Conservation (phyloP, 306 rosid species). For the Medicago ruthenica region DNA sequence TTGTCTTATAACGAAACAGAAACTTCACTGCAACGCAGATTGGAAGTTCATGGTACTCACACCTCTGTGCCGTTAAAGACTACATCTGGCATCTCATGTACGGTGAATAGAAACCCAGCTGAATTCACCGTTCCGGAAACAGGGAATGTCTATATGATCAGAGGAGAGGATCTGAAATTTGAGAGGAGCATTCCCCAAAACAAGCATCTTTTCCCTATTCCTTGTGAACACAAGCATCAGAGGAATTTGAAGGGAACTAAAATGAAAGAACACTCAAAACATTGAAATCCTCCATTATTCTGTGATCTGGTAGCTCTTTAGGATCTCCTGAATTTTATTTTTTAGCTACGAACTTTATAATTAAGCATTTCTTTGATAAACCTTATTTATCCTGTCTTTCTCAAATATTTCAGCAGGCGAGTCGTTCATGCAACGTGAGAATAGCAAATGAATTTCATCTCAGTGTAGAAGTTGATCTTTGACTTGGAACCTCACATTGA, state of each 20-base stretch:
- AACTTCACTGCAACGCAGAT: slow-evolving; percentile 45
- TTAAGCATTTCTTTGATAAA: slow-evolving; percentile 10
- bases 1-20: slow-evolving; percentile 46
- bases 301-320: slow-evolving; percentile 50
- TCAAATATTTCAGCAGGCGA: slow-evolving; percentile 49
- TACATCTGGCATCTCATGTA: slow-evolving; percentile 54
- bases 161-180: slow-evolving; percentile 78
- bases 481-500: slow-evolving; percentile 38
- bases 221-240: slow-evolving; percentile 58
- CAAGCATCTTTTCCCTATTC: slow-evolving; percentile 45
- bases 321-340: slow-evolving; percentile 40
- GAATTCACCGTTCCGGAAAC: slow-evolving; percentile 73
- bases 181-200: slow-evolving; percentile 51
- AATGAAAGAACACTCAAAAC: slow-evolving; percentile 49
- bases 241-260: slow-evolving; percentile 58
- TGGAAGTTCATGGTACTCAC: slow-evolving; percentile 48
- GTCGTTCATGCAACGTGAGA: slow-evolving; percentile 30
- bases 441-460: slow-evolving; percentile 25
- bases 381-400: slow-evolving; percentile 14
- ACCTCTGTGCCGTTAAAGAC: slow-evolving; percentile 51
- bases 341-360: slow-evolving; percentile 17
- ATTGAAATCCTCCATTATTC: slow-evolving; percentile 45
- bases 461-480: slow-evolving; percentile 39
- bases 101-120: slow-evolving; percentile 87
- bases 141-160: slow-evolving; percentile 81